Evolutionary conservation across 306 rosid genomes (phyloP), one percentile per base, ranked within the genome.

Genomic region (Calophaca sinica): DNA sequence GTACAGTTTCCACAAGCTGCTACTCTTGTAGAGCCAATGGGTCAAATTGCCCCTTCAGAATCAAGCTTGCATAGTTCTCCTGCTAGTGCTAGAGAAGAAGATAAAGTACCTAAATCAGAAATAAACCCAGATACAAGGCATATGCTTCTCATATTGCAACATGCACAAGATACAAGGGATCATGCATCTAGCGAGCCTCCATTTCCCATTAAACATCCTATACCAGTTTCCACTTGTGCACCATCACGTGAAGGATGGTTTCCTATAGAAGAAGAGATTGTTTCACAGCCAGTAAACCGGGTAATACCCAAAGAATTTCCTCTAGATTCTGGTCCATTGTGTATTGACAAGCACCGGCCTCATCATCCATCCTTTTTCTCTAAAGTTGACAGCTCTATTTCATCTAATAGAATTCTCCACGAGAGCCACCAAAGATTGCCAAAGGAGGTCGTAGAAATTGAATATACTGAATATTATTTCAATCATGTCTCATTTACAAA

Each of bases 1-100:
- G 48, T 87, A 70, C 96, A 86, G 85, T 80, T 82, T 64, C 83
- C 93, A 76, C 93, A 81, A 70, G 46, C 80, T 10, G 76, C 87
- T 41, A 69, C 89, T 1, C 82, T 79, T 41, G 90, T 80, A 45
- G 90, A 92, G 79, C 83, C 96, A 72, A 71, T 83, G 61, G 84
- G 78, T 75, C 96, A 84, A 72, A 79, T 82, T 79, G 81, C 86
- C 76, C 70, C 90, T 75, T 50, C 80, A 32, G 99, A 94, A 80
- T 79, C 89, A 80, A 88, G 89, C 80, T 78, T 90, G 88, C 97
- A 92, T 26, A 74, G 87, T 73, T 96, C 99, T 84, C 99, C 99
- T 8, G 96, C 97, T n/a, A n/a, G n/a, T n/a, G n/a, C n/a, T 75
- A 88, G 99, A 85, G 99, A 96, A 85, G 99, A 96, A 85, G 99